A percentile compares a stretch with the other conserved stretches of the same genome.
Conservation (phyloP, 2,329 filamentous ascomycete species). For the Sarocladium kiliense region DNA sequence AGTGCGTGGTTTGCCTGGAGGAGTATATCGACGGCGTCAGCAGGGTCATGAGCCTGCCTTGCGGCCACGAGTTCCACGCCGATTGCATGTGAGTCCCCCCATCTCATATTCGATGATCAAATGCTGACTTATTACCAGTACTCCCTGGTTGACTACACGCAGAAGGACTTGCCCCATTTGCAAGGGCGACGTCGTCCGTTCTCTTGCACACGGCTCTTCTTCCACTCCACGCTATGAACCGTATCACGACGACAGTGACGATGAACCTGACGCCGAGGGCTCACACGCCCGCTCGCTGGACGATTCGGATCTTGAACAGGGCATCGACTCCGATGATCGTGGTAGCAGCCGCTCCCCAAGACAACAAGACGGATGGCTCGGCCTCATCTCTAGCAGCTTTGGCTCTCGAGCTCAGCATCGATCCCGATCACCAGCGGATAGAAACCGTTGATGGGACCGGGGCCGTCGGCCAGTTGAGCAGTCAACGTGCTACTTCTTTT, state of each 20-base stretch:
- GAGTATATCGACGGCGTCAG: constrained; percentile 95
- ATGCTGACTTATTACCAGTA: constrained; percentile 47
- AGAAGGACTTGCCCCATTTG: constrained; percentile 98
- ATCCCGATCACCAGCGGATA: constrained; percentile 6
- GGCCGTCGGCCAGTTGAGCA: background rate
- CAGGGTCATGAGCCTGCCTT: constrained; percentile 93
- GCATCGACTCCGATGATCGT: constrained; percentile 21
- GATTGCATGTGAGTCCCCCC: constrained; percentile 88
- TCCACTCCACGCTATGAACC: constrained; percentile 49
- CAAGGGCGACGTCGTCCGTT: constrained; percentile 89
- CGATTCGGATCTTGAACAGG: constrained; percentile 38
- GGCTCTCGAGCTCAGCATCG: background rate
- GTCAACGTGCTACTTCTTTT: background rate
- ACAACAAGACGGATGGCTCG: constrained; percentile 30
- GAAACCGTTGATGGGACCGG: background rate
- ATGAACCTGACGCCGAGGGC: constrained; percentile 34
- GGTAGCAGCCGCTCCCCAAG: constrained; percentile 14
- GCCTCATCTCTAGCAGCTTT: constrained; percentile 27
- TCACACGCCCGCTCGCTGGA: constrained; percentile 20
- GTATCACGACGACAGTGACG: constrained; percentile 48
- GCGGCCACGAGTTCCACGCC: constrained; percentile 94
- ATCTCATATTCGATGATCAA: constrained; percentile 2
- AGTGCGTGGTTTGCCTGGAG: constrained; percentile 95
- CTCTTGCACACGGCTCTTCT: constrained; percentile 50
- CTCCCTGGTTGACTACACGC: constrained; percentile 92